Evolutionary conservation across 306 rosid species (phyloP).

Genomic region (Mucuna pruriens): DNA sequence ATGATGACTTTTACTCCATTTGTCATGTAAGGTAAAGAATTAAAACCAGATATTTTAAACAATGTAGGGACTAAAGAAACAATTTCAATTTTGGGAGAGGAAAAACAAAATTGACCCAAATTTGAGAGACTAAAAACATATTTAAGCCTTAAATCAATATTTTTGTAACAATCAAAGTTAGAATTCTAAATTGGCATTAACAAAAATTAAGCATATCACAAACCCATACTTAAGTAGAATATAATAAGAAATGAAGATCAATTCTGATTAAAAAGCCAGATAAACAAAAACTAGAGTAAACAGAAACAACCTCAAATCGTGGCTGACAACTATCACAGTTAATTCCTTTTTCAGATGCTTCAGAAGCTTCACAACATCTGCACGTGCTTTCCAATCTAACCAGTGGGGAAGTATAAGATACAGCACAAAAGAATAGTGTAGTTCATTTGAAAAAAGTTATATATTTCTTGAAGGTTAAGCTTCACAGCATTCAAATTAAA

Average conservation of each 20-base stretch:
- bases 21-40: no score
- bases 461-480: slow-evolving; percentile 11
- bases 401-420: slow-evolving; percentile 28
- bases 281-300: slow-evolving; percentile 32
- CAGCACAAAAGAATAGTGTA: slow-evolving; percentile 13
- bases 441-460: background rate
- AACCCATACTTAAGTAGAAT: background rate
- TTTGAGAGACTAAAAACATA: no score
- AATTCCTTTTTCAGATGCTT: slow-evolving; percentile 81
- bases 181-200: background rate
- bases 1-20: no score
- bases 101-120: no score
- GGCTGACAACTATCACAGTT: slow-evolving; percentile 87
- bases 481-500: slow-evolving; percentile 15
- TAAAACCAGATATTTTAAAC: no score
- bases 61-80: no score
- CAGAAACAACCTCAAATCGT: slow-evolving; percentile 70
- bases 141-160: background rate
- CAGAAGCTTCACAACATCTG: slow-evolving; percentile 88
- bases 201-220: background rate
- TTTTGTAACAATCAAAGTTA: slow-evolving; percentile 12
- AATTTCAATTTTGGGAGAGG: no score
- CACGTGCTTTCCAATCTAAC: slow-evolving; percentile 95
- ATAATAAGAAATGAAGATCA: slow-evolving; percentile 18
- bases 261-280: slow-evolving; percentile 14